These are phyloP conservation scores for Penicillium antarcticum DNA, from an alignment of 495 filamentous ascomycete genomes.

Conservation along the genomic window DNA sequence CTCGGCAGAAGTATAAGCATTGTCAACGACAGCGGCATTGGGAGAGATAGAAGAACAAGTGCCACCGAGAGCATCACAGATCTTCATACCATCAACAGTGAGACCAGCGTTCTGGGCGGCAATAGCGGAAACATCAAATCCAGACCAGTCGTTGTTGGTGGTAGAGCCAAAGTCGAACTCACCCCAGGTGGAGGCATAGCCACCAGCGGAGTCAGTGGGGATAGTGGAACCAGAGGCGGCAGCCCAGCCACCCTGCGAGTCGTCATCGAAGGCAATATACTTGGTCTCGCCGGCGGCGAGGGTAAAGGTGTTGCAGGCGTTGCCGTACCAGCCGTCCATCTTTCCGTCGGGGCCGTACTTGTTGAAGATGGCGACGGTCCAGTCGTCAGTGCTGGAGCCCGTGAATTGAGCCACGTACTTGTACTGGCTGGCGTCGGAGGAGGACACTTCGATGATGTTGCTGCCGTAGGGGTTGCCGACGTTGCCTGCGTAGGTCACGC, in stretches of 20 bases:
- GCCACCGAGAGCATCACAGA: slow-evolving; percentile 24
- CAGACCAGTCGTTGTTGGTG: slow-evolving; percentile 36
- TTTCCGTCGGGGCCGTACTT: slow-evolving; percentile 41
- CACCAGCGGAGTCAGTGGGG: slow-evolving; percentile 29
- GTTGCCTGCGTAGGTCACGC: slow-evolving; percentile 44
- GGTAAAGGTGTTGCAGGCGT: slow-evolving; percentile 38
- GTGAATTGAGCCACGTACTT: slow-evolving; percentile 46
- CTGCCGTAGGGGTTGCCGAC: slow-evolving; percentile 49
- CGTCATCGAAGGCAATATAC: slow-evolving; percentile 46
- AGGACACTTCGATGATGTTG: slow-evolving; percentile 47
- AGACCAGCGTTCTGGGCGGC: slow-evolving; percentile 30
- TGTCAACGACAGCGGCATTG: slow-evolving; percentile 23
- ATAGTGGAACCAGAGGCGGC: slow-evolving; percentile 29
- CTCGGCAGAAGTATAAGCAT: slow-evolving; percentile 36
- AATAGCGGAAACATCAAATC: slow-evolving; percentile 43
- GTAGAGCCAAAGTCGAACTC: slow-evolving; percentile 40
- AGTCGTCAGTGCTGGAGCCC: slow-evolving; percentile 34
- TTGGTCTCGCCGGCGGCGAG: slow-evolving; percentile 39
- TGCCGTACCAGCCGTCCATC: slow-evolving; percentile 40
- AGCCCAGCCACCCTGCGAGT: slow-evolving; percentile 41
- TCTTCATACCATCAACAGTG: slow-evolving; percentile 32
- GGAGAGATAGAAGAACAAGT: slow-evolving; percentile 33
- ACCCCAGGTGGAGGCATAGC: slow-evolving; percentile 42
- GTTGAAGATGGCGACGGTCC: slow-evolving; percentile 51
- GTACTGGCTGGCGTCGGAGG: slow-evolving; percentile 32